Evolutionary conservation across 2,329 filamentous ascomycete species (phyloP).

Genomic region (Hortaea werneckii): DNA sequence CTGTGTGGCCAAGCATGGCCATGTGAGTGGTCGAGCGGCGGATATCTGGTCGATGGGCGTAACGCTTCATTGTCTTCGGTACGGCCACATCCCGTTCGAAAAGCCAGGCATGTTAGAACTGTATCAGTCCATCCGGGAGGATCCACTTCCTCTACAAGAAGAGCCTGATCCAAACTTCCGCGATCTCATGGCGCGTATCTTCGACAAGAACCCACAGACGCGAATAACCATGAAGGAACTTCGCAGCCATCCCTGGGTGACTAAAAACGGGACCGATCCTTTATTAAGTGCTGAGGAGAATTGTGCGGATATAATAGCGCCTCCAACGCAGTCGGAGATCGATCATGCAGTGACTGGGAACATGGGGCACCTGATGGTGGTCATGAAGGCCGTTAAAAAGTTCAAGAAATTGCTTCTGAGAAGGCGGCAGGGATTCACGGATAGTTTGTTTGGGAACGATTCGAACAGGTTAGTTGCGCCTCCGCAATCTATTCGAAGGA

Average conservation of each 20-base stretch:
- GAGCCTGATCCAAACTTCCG: conserved; percentile 58
- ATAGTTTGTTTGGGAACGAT: conserved; percentile 50
- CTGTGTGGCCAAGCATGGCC: conserved; percentile 74
- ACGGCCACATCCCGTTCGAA: conserved; percentile 81
- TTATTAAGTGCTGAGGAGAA: conserved; percentile 78
- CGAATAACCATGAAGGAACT: conserved; percentile 76
- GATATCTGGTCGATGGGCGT: conserved; percentile 99
- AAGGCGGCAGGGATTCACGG: conserved; percentile 44
- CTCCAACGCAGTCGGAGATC: conserved; percentile 82
- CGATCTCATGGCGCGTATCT: conserved; percentile 61
- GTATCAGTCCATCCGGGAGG: conserved; percentile 75
- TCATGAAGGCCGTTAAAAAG: conserved; percentile 83
- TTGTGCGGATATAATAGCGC: conserved; percentile 66
- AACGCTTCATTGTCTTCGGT: conserved; percentile 83
- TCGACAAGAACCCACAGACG: conserved; percentile 77
- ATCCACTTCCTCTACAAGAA: conserved; percentile 52
- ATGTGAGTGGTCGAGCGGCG: conserved; percentile 77
- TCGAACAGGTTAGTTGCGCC: conserved; percentile 47
- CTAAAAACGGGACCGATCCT: conserved; percentile 63
- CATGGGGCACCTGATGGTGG: conserved; percentile 74
- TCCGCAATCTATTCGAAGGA: conserved; percentile 41
- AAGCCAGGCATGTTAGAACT: conserved; percentile 69
- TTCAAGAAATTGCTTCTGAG: conserved; percentile 67
- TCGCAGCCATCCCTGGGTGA: conserved; percentile 90
- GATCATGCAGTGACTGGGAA: conserved; percentile 83